Evolutionary conservation across 495 filamentous ascomycete species (phyloP).

Genomic region (Penicillium fimorum): DNA sequence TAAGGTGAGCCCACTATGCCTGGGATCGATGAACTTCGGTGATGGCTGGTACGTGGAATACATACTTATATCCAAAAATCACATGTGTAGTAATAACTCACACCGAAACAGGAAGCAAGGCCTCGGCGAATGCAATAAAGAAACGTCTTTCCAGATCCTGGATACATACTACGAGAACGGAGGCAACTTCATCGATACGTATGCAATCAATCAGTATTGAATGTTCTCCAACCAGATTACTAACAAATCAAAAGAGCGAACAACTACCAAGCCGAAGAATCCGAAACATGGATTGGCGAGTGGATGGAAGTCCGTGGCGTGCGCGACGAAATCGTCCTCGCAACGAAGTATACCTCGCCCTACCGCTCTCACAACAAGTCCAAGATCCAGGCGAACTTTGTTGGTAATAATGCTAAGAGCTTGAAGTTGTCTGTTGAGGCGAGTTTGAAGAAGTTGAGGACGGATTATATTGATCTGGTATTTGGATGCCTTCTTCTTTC

Average conservation of each 20-base stretch:
- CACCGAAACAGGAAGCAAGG: conserved; percentile 28
- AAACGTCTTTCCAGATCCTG: conserved; percentile 61
- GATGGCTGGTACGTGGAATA: conserved; percentile 42
- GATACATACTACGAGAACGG: conserved; percentile 65
- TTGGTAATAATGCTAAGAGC: conserved; percentile 60
- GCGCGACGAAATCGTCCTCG: conserved; percentile 64
- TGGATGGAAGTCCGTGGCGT: conserved; percentile 61
- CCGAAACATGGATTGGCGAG: conserved; percentile 72
- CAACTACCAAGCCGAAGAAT: conserved; percentile 67
- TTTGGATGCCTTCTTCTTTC: neutral
- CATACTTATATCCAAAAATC: neutral
- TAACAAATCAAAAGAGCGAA: conserved; percentile 41
- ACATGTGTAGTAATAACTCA: neutral
- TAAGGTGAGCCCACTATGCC: conserved; percentile 58
- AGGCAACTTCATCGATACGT: conserved; percentile 79
- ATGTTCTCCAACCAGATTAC: neutral
- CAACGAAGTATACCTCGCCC: conserved; percentile 65
- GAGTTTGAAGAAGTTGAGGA: conserved; percentile 60
- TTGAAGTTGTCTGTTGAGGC: conserved; percentile 52
- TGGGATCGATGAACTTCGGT: conserved; percentile 65
- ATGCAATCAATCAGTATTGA: neutral
- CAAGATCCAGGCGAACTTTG: conserved; percentile 51
- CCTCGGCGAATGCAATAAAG: conserved; percentile 61
- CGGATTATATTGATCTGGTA: conserved; percentile 61
- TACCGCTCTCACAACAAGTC: conserved; percentile 32